These are phyloP conservation scores for Pseudozyma sp. DNA, from an alignment of 1,284 basidiomycete species.

Conservation along the genomic window DNA sequence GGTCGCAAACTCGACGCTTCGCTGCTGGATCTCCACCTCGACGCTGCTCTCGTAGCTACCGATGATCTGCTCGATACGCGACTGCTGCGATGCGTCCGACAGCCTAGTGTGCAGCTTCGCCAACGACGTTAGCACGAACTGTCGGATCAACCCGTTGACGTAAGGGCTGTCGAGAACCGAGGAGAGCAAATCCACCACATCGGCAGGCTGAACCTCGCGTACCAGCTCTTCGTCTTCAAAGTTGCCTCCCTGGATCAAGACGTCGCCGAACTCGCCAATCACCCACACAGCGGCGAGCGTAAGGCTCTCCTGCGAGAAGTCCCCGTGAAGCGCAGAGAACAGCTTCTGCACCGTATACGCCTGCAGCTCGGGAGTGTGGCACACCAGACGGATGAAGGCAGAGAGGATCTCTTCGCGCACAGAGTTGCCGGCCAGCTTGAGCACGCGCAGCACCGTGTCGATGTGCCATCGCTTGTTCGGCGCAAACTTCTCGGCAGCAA, in stretches of 20 bases:
- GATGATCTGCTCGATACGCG: constrained; percentile 81
- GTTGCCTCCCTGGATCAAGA: constrained; percentile 82
- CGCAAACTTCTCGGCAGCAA: constrained; percentile 95
- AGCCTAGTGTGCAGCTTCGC: constrained; percentile 88
- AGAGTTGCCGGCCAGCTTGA: constrained; percentile 97
- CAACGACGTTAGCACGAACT: constrained; percentile 89
- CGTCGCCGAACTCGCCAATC: constrained; percentile 94
- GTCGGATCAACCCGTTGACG: constrained; percentile 87
- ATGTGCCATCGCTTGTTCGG: constrained; percentile 99
- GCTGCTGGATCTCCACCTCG: constrained; percentile 94
- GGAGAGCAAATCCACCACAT: constrained; percentile 86
- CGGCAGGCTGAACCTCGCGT: constrained; percentile 75
- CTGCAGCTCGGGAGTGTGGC: constrained; percentile 96
- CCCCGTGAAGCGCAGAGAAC: constrained; percentile 85
- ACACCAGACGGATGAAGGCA: constrained; percentile 93
- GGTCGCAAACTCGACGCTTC: constrained; percentile 92
- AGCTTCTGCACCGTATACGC: constrained; percentile 94
- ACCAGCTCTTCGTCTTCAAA: constrained; percentile 79
- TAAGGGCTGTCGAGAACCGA: constrained; percentile 94
- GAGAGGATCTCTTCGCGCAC: constrained; percentile 96
- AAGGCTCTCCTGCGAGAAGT: constrained; percentile 95
- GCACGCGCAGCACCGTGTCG: constrained; percentile 91
- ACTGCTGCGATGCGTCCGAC: constrained; percentile 74
- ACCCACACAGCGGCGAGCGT: constrained; percentile 95
- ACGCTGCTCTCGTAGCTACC: constrained; percentile 81